Evolutionary conservation across 805 yeast species (phyloP), one percentile per base, ranked within the genome.

Genomic region (Schwanniomyces pseudopolymorphus): DNA sequence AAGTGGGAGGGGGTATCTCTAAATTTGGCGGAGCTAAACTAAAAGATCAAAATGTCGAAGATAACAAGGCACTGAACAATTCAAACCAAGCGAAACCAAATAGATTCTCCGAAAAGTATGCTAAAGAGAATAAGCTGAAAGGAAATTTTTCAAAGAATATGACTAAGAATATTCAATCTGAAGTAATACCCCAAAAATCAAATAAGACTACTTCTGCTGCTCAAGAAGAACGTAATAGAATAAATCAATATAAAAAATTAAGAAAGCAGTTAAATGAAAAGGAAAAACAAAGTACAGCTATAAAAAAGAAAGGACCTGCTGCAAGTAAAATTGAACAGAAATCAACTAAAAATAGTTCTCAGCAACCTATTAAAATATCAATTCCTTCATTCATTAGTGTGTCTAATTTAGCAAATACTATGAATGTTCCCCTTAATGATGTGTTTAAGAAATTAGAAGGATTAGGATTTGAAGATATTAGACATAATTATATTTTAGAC

Each of bases 301-400:
- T 50, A 17, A 40, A 45, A 16, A 43, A 47, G 47, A 42, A 48
- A 42, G 57, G 48, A 16, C 57, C 56, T 6, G 52, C 17, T 21
- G 11, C 20, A 17, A 31, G 13, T 14, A 42, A 33, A 33, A 44
- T 20, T 16, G 13, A 14, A 10, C 11, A 19, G 21, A 14, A 10
- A 38, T 5, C 20, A 38, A 6, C 20, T 5, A 22, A 22, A 6
- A 16, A 6, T 22, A 14, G 9, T 9, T 14, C 40, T 7, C 28
- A 22, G n/a, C 11, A 25, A n/a, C 36, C 26, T n/a, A 54, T 72
- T 43, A 64, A 63, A 44, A 63, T 72, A 37, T 56, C 61, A n/a
- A 72, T 92, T 25, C 97, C 97, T 0, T 78, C 86, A 8, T 90
- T 85, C 57, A 76, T 89, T 4, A 81, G 95, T 0, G 87, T 92